These are phyloP conservation scores for Saccharomycopsis olivae DNA, from an alignment of 805 yeast species.

Conservation along the genomic window DNA sequence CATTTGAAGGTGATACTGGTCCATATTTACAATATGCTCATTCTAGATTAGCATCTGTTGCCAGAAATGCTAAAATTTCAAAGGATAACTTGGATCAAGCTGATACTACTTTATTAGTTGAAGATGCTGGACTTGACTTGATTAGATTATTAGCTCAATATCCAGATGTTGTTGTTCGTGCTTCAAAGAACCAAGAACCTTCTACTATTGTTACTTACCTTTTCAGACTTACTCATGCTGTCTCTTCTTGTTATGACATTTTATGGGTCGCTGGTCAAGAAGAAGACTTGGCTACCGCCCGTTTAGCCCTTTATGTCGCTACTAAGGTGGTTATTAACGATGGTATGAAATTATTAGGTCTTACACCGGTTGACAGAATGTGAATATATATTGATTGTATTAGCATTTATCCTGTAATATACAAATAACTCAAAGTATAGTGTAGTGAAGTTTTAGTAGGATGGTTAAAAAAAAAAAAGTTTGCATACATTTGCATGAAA, in stretches of 20 bases:
- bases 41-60: slow-evolving; percentile 89
- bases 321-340: slow-evolving; percentile 84
- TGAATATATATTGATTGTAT: slow-evolving; percentile 25
- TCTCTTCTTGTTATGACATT: slow-evolving; percentile 91
- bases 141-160: slow-evolving; percentile 76
- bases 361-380: slow-evolving; percentile 99
- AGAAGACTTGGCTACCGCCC: slow-evolving; percentile 74
- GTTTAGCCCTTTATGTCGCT: slow-evolving; percentile 82
- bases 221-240: slow-evolving; percentile 86
- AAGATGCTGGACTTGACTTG: slow-evolving; percentile 60
- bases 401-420: not conserved
- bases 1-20: slow-evolving; percentile 99
- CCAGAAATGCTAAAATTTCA: slow-evolving; percentile 62
- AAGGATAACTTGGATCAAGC: slow-evolving; percentile 35
- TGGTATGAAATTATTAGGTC: slow-evolving; percentile 83
- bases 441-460: no score
- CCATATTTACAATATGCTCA: slow-evolving; percentile 98
- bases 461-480: no score
- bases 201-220: slow-evolving; percentile 88
- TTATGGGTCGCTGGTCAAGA: slow-evolving; percentile 97
- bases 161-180: slow-evolving; percentile 81
- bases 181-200: slow-evolving; percentile 81
- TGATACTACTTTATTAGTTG: slow-evolving; percentile 52
- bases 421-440: no score
- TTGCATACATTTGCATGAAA: no score